These are phyloP conservation scores for Chaetomium cochliodes DNA, from an alignment of 495 filamentous ascomycete species.

Conservation along the genomic window DNA sequence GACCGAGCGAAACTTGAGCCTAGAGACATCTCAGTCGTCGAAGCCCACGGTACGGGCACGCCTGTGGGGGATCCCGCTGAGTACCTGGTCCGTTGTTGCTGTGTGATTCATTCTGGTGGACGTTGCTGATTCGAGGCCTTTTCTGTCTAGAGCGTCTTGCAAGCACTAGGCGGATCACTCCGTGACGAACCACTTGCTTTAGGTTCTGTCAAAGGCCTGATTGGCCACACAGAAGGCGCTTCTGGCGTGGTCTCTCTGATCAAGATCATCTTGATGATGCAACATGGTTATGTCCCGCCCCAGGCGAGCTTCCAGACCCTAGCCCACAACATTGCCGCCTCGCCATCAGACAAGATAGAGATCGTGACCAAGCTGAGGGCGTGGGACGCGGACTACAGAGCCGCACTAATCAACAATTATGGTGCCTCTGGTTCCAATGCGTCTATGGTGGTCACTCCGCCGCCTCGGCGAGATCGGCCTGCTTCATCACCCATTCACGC, in stretches of 20 bases:
- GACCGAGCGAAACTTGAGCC: no score
- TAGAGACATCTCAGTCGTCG: no score
- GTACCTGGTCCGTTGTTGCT: no score
- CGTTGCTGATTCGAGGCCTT: no score
- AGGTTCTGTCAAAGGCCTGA: neutral
- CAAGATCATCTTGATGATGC: neutral
- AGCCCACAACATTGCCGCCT: neutral
- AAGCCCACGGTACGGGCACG: no score
- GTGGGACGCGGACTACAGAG: conserved; percentile 36
- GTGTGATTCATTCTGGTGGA: no score
- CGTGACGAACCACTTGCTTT: neutral
- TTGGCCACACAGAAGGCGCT: neutral
- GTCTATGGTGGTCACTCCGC: neutral
- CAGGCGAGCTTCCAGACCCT: neutral
- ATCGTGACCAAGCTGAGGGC: conserved; percentile 33
- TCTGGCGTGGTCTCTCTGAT: neutral
- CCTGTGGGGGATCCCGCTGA: no score
- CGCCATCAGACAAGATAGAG: conserved; percentile 38
- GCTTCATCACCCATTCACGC: no score
- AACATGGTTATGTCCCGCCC: neutral
- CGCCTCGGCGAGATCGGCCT: no score
- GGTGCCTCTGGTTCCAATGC: conserved; percentile 36
- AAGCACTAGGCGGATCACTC: no score
- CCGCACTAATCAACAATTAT: conserved; percentile 34
- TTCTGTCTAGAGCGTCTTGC: no score